Evolutionary conservation across 495 filamentous ascomycete species (phyloP), one percentile per base, ranked within the genome.

Genomic region (Hypoxylon fragiforme): DNA sequence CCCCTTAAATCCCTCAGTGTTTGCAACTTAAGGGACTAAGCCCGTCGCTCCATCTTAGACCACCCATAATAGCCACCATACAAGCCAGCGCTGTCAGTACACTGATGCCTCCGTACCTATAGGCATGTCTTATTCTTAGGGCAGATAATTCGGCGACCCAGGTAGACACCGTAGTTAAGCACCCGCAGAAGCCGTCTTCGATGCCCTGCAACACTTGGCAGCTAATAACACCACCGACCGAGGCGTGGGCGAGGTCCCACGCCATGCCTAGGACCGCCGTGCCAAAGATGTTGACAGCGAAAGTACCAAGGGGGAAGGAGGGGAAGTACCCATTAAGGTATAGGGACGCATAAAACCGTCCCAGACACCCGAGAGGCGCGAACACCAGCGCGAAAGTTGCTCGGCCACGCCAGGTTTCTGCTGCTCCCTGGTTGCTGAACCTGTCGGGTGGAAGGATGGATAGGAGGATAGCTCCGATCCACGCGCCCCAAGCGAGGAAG

Each of bases 151-250:
- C 92, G 7, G 76, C 72, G 11, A 94, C 87, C 90, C 91, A 96
- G 3, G 92, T 97, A 61, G 87, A 91, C n/a, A 97, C 83, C 7
- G 92, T 97, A 8, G 92, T 96, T 63, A 90, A 72, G 56, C 86
- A 86, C 7, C 92, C 92, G 67, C 92, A 96, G 62, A 96, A 95
- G 40, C 92, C 92, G 75, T 97, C 92, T 73, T 86, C 80, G 18
- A 95, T 72, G 4, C 91, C 92, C 65, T 89, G 85, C 57, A 95
- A 66, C 2, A 95, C 83, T 76, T 92, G 89, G 64, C 91, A 94
- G 19, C 84, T 83, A 26, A 81, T 79, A 66, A 66, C 70, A 21
- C 76, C 74, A 4, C 75, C 82, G 16, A 70, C 46, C 19, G 69
- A 73, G 1, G 70, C 77, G 65, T 87, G 88, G 67, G 90, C 87